phyloP scores from a whole-genome alignment of 2,329 filamentous ascomycete genomes.

The Fusarium acutatum region DNA sequence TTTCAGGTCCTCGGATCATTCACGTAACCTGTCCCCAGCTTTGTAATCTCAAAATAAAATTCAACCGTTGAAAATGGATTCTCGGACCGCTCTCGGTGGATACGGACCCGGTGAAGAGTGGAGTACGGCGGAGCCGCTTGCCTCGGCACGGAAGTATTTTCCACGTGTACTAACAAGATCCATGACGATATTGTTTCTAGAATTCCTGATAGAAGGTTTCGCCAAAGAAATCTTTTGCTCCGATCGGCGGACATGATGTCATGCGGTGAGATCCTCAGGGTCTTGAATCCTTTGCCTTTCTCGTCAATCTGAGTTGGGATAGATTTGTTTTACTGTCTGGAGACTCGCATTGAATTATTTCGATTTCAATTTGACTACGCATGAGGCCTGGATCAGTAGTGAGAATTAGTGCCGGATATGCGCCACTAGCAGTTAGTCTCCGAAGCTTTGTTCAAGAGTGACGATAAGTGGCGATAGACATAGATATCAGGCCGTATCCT shows the following conservation, averaged over 20 bases:
- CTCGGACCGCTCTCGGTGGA: background rate
- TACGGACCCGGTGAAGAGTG: background rate
- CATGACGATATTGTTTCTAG: background rate
- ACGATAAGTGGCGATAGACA: background rate
- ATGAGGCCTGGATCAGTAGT: background rate
- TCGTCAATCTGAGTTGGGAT: background rate
- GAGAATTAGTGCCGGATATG: background rate
- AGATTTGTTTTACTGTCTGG: background rate
- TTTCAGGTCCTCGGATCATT: background rate
- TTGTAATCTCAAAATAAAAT: constrained; percentile 3
- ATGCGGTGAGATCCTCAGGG: background rate
- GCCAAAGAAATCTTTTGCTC: background rate
- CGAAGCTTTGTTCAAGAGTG: background rate
- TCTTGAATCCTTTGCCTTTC: background rate
- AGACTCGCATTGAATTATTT: background rate
- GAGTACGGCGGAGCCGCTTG: background rate
- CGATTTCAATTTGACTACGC: background rate
- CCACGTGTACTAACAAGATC: background rate
- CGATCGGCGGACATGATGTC: background rate
- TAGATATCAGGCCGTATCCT: background rate
- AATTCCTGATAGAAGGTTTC: background rate
- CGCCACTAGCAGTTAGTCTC: constrained; percentile 1
- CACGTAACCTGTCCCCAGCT: background rate
- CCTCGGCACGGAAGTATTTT: constrained; percentile 1
- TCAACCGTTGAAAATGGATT: background rate